These are phyloP conservation scores for Fusarium dlaminii DNA, from an alignment of 2,329 filamentous ascomycete genomes.

Conservation along the genomic window DNA sequence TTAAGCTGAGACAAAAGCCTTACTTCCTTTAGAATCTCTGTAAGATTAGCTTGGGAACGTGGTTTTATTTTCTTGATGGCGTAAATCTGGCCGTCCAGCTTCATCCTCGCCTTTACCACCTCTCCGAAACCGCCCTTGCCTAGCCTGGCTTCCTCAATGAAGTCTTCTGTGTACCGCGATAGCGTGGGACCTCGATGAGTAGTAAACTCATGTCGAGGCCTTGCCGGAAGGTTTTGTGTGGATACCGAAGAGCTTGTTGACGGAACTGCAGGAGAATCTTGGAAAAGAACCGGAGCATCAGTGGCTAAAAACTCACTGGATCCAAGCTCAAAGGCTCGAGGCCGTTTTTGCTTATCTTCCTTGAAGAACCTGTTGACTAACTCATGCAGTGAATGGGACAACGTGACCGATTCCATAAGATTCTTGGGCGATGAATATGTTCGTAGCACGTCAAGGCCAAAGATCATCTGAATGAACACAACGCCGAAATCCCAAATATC, in stretches of 20 bases:
- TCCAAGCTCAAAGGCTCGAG: slow-evolving; percentile 79
- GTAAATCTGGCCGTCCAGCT: slow-evolving; percentile 91
- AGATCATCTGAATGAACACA: slow-evolving; percentile 92
- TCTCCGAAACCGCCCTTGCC: slow-evolving; percentile 96
- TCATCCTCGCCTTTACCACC: slow-evolving; percentile 94
- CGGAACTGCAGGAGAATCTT: slow-evolving; percentile 53
- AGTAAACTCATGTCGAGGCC: slow-evolving; percentile 70
- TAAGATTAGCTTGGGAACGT: slow-evolving; percentile 79
- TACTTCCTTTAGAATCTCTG: slow-evolving; percentile 85
- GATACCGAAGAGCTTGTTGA: slow-evolving; percentile 56
- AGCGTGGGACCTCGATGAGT: slow-evolving; percentile 57
- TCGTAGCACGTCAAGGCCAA: slow-evolving; percentile 79
- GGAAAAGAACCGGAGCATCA: slow-evolving; percentile 66
- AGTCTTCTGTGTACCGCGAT: slow-evolving; percentile 88
- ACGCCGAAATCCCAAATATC: slow-evolving; percentile 97
- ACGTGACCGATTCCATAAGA: slow-evolving; percentile 73
- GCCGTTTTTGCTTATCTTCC: slow-evolving; percentile 82
- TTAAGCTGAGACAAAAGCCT: slow-evolving; percentile 91
- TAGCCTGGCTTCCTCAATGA: slow-evolving; percentile 86
- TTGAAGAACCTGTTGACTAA: slow-evolving; percentile 87
- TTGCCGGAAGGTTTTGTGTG: slow-evolving; percentile 55
- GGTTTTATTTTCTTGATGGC: slow-evolving; percentile 97
- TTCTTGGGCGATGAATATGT: slow-evolving; percentile 82
- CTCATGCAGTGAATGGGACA: slow-evolving; percentile 81
- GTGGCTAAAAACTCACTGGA: slow-evolving; percentile 74